Evolutionary conservation across 2,329 filamentous ascomycete species (phyloP), one percentile per base, ranked within the genome.

Genomic region (Exserohilum rostratum): DNA sequence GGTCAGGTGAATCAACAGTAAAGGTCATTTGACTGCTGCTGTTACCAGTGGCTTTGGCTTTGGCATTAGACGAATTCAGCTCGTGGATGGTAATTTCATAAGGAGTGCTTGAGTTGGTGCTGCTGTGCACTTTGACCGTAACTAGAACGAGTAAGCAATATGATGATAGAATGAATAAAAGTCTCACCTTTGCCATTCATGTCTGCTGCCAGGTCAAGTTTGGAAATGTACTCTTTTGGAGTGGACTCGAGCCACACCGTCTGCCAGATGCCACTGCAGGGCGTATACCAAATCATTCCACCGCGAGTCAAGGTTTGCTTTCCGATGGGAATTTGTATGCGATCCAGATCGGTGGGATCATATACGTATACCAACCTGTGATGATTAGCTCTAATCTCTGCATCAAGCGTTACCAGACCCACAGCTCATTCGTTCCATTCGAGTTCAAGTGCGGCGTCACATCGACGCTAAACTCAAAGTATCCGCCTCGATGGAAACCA

Each of bases 181-280:
- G 53, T 15, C 34, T 18, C 60, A 75, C 72, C 69, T 27, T 55
- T 64, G 3, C 73, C 72, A 37, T 76, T 47, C 60, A 72, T 70
- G 29, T 67, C 68, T 0, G 86, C 87, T 22, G 79, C 72, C 13
- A 90, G 65, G 57, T 89, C 83, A 2, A 90, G 73, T 35, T 82
- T 78, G 0, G 81, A 82, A 50, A 90, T 82, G 61, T 86, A 77
- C 45, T 83, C 80, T 0, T 74, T 58, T 0, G 87, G 84, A 0
- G 82, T 85, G n/a, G 83, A 79, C 67, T 89, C 85, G 2, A 91
- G 75, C 88, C 88, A 91, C 0, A 90, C 88, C 15, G 81, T 82
- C 67, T 90, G 88, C 88, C 88, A 91, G 59, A 91, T 90, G 5
- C 88, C 88, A 30, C 85, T 87, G 68, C 87, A 90, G 0, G 88